A percentile compares a stretch with the other conserved stretches of the same genome.
phyloP scores from a whole-genome alignment of 1,284 basidiomycete species.

The Ceratobasidium sp. region DNA sequence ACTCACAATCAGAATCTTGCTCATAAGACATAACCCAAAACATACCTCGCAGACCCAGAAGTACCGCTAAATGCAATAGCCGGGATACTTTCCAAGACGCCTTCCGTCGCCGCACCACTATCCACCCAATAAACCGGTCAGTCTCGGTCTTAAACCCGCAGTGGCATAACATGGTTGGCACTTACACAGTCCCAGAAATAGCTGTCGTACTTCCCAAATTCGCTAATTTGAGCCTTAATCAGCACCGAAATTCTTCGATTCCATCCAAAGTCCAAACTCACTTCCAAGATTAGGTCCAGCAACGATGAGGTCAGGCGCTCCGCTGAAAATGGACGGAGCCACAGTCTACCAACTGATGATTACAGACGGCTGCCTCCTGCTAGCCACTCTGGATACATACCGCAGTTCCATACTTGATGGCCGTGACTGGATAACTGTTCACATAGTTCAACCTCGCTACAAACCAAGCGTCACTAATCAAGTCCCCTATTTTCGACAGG shows the following conservation, averaged over 20 bases:
- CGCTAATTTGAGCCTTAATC: conserved; percentile 51
- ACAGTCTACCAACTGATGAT: conserved; percentile 62
- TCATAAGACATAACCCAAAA: neutral
- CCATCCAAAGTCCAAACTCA: conserved; percentile 49
- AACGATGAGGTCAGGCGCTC: conserved; percentile 60
- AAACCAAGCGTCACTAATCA: conserved; percentile 48
- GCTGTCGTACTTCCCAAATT: conserved; percentile 56
- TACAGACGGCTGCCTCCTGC: too few species aligned
- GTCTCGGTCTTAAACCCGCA: neutral
- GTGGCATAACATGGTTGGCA: neutral
- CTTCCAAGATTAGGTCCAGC: conserved; percentile 64
- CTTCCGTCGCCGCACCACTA: conserved; percentile 61
- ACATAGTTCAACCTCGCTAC: conserved; percentile 42
- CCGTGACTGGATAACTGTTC: conserved; percentile 55
- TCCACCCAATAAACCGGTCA: neutral
- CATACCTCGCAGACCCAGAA: conserved; percentile 47
- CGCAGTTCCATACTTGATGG: conserved; percentile 38
- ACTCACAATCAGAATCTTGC: too few species aligned
- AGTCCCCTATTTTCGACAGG: neutral
- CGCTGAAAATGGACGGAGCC: conserved; percentile 58
- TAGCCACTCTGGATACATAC: conserved; percentile 48
- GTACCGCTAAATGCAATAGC: conserved; percentile 62
- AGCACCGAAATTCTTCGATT: neutral
- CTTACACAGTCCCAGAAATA: conserved; percentile 63
- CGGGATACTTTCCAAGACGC: conserved; percentile 60